Evolutionary conservation across 2,329 filamentous ascomycete species (phyloP).

Genomic region (Xylaria sp.): DNA sequence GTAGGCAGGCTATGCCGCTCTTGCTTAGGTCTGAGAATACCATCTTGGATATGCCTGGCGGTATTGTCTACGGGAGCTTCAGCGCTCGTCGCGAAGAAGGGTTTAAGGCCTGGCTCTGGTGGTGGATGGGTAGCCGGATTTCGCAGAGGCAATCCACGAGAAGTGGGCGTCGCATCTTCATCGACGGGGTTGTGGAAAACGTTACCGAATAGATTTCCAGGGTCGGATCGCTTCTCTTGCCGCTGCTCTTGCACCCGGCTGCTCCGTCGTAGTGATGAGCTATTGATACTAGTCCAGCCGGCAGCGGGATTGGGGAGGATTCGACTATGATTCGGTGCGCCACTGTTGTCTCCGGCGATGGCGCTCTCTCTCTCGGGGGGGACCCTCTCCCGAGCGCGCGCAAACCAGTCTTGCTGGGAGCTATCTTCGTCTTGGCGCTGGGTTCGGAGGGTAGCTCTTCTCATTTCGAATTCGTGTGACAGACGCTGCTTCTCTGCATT

Average conservation of each 20-base stretch:
- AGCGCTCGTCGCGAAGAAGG: constrained; percentile 33
- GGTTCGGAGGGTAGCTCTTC: constrained; percentile 24
- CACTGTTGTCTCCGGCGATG: constrained; percentile 33
- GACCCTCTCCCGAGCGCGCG: constrained; percentile 35
- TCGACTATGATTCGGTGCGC: constrained; percentile 33
- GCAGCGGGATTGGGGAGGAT: constrained; percentile 38
- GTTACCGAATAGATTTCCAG: constrained; percentile 47
- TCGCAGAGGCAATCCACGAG: constrained; percentile 42
- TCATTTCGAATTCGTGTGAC: constrained; percentile 40
- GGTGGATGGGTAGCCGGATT: constrained; percentile 33
- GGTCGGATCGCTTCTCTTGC: constrained; percentile 47
- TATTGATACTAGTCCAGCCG: constrained; percentile 49
- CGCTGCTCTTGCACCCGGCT: constrained; percentile 45
- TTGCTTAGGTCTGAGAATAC: constrained; percentile 45
- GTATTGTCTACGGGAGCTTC: constrained; percentile 17
- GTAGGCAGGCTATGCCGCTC: constrained; percentile 47
- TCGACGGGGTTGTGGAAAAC: constrained; percentile 50
- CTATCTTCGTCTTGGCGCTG: constrained; percentile 44
- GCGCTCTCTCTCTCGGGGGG: constrained; percentile 36
- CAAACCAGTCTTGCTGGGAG: constrained; percentile 39
- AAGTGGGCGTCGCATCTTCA: constrained; percentile 40
- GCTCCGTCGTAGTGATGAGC: constrained; percentile 41
- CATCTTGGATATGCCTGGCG: constrained; percentile 31
- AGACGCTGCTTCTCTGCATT: constrained; percentile 45
- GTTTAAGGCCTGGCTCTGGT: constrained; percentile 31